Conservation (phyloP, 371 early-diverging fungal species). For the Mucor racemosus region DNA sequence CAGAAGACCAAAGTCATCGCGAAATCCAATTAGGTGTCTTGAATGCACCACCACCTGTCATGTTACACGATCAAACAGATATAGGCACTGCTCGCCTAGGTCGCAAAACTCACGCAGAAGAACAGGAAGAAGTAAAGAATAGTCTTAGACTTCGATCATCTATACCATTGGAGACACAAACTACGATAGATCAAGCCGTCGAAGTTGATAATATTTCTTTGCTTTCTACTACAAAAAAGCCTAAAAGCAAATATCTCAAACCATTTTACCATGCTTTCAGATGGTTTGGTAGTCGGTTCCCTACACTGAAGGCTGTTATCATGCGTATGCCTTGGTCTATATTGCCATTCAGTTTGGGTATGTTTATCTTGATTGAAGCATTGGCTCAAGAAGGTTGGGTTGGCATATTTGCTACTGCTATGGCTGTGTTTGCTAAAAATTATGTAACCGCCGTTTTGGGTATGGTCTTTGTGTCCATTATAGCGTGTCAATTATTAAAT, state of each 20-base stretch:
- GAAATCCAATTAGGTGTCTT: constrained; percentile 5
- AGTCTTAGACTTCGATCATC: constrained; percentile 1
- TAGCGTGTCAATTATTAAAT: constrained; percentile 80
- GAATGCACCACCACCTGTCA: not conserved
- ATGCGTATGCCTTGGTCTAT: constrained; percentile 78
- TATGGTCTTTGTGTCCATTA: constrained; percentile 64
- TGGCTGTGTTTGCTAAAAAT: constrained; percentile 59
- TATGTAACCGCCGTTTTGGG: constrained; percentile 67
- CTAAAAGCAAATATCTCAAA: not conserved
- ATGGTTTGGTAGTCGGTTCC: constrained; percentile 34
- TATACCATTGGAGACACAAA: not conserved
- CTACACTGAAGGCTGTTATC: constrained; percentile 56
- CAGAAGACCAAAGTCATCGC: not conserved
- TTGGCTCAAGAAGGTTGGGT: constrained; percentile 73
- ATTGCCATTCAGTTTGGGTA: constrained; percentile 78
- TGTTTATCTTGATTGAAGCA: constrained; percentile 83
- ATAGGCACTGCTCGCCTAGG: not conserved
- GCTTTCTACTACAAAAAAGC: not conserved
- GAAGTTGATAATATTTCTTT: constrained; percentile 1
- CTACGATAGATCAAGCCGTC: not conserved
- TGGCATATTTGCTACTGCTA: constrained; percentile 63
- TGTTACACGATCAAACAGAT: constrained; percentile 8
- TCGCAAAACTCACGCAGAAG: not conserved
- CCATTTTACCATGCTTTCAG: not conserved
- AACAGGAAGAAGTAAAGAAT: not conserved